Evolutionary conservation across 352 stramenopile species (phyloP), one percentile per base, ranked within the genome.

Genomic region (Phytophthora fragariae): DNA sequence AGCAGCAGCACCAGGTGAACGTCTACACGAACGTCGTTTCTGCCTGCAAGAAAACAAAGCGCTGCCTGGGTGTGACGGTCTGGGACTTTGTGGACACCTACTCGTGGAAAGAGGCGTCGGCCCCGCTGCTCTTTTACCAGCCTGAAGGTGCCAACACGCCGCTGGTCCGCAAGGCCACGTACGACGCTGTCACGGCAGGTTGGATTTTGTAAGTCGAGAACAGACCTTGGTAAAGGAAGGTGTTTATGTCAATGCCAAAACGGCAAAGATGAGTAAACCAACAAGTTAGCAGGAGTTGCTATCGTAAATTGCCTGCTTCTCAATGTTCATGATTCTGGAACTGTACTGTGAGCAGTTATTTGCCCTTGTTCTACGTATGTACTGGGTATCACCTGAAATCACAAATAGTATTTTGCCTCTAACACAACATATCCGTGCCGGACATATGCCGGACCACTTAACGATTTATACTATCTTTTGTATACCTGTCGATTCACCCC

Each of bases 71-170:
- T 14, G 57, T 72, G 15, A 62, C 65, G 39, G 47, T 61, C 50
- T 72, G 57, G 65, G 65, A 72, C 47, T 72, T 72, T 7, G 58
- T 56, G 24, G 70, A 76, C 52, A 58, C 47, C 12, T 76, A 76
- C 65, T 65, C 70, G 70, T 65, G 50, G 57, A 53, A 69, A 37
- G 37, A 44, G 17, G 50, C 44, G 44, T 59, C 59, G 12, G 59
- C 64, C 0, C 70, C 70, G 4, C 64, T 76, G 10, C 70, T 59
- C 8, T 73, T 50, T 29, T 69, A 76, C 15, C 70, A 76, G 53
- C 70, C 70, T 5, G 50, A 49, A 9, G 70, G 64, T 11, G 24
- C 55, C 10, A 67, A 67, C 52, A 73, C 64, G 21, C 53, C 63
- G 3, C 50, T 76, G 12, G 64, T 62, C 55, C 57, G 58, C 15